A percentile compares a stretch with the other conserved stretches of the same genome.
These are phyloP conservation scores for Chaetomium strumarium DNA, from an alignment of 2,329 filamentous ascomycete genomes.

Conservation along the genomic window DNA sequence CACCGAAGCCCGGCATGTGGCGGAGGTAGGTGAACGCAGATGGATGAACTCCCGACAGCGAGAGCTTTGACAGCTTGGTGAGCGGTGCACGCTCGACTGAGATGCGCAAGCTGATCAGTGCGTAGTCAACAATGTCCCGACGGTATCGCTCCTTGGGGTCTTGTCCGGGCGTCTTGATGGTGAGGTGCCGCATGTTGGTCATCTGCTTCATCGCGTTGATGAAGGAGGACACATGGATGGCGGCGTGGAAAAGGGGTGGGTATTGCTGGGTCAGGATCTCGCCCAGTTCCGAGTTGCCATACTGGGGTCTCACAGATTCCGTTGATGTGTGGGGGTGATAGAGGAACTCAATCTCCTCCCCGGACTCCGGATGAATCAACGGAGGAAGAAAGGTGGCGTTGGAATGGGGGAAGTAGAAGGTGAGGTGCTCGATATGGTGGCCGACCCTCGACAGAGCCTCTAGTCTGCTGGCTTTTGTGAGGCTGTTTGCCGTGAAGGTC, in stretches of 20 bases:
- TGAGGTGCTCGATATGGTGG: conserved; percentile 70
- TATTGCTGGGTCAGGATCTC: conserved; percentile 82
- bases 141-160: conserved; percentile 63
- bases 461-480: conserved; percentile 67
- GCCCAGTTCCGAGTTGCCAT: conserved; percentile 71
- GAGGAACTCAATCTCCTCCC: conserved; percentile 71
- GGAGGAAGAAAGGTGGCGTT: conserved; percentile 77
- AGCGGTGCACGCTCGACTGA: conserved; percentile 70
- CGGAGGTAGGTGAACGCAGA: conserved; percentile 72
- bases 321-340: conserved; percentile 72
- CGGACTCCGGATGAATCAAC: conserved; percentile 71
- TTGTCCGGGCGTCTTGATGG: conserved; percentile 70
- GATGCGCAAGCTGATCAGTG: conserved; percentile 79
- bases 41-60: conserved; percentile 68
- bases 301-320: conserved; percentile 63
- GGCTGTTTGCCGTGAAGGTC: conserved; percentile 67
- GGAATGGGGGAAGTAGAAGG: conserved; percentile 70
- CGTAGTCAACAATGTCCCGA: conserved; percentile 77
- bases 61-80: conserved; percentile 60
- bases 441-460: conserved; percentile 73
- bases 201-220: conserved; percentile 66
- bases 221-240: conserved; percentile 81
- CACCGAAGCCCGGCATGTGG: conserved; percentile 67
- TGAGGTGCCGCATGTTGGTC: conserved; percentile 65
- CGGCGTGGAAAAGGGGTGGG: conserved; percentile 81